Conservation (phyloP, 139 green algal species). For the Micractinium sp. region DNA sequence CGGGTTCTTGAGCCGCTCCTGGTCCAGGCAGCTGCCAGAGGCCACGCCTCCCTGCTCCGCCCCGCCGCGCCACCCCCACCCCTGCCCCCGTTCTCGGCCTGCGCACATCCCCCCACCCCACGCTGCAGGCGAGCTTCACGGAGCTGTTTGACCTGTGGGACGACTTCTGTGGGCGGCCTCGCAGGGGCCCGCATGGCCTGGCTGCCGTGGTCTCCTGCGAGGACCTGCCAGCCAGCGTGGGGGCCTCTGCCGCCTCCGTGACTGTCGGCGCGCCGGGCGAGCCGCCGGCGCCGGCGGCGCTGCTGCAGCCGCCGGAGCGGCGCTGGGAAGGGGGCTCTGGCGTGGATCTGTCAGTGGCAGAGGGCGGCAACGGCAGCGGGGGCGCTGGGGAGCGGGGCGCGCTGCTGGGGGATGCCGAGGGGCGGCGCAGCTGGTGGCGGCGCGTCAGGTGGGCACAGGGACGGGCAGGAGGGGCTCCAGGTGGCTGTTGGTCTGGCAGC, state of each 20-base stretch:
- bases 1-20: background rate
- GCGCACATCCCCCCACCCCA: background rate
- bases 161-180: background rate
- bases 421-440: no score
- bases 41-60: no score
- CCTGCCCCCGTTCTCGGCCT: no score
- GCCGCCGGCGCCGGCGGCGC: background rate
- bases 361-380: no score
- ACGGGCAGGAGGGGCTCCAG: no score
- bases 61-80: background rate
- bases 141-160: constrained; percentile 33
- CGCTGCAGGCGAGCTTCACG: background rate
- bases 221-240: background rate
- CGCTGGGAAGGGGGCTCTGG: no score
- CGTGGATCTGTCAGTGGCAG: no score
- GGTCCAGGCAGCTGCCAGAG: background rate
- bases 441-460: no score
- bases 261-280: background rate
- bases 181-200: background rate
- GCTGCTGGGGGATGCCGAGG: no score
- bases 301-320: background rate
- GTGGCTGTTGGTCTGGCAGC: no score
- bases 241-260: no score
- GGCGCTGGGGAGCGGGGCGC: no score
- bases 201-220: background rate